These are phyloP conservation scores for Tilletia indica DNA, from an alignment of 1,284 basidiomycete species.

Conservation along the genomic window DNA sequence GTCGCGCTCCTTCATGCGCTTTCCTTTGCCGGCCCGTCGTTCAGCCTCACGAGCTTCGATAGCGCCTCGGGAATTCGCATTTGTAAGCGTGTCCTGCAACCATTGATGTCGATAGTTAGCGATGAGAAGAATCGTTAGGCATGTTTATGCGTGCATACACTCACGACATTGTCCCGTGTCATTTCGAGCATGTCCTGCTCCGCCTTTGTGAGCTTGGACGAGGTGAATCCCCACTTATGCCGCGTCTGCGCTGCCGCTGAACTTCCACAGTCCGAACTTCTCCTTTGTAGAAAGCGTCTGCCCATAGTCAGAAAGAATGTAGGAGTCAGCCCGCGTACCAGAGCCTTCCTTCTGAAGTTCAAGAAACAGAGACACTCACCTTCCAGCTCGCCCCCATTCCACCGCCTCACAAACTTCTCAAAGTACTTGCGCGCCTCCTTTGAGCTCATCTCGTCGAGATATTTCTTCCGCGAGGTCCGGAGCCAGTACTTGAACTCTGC, in stretches of 20 bases:
- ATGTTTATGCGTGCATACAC: not conserved
- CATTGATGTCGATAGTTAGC: not conserved
- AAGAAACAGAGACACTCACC: conserved; percentile 21
- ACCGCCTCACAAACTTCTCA: conserved; percentile 31
- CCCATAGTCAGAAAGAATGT: not conserved
- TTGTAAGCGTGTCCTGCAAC: conserved; percentile 33
- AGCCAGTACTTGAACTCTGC: conserved; percentile 43
- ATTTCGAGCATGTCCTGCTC: conserved; percentile 28
- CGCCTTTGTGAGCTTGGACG: conserved; percentile 18
- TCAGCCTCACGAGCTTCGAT: conserved; percentile 33
- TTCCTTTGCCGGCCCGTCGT: conserved; percentile 17
- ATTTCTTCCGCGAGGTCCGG: conserved; percentile 24
- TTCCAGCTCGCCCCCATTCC: conserved; percentile 31
- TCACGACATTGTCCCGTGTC: conserved; percentile 29
- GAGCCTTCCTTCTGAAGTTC: not conserved
- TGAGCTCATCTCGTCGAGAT: conserved; percentile 37
- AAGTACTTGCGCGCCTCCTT: conserved; percentile 36
- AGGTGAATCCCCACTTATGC: conserved; percentile 31
- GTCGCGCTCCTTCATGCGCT: conserved; percentile 6
- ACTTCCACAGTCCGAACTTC: not conserved
- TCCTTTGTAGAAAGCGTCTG: conserved; percentile 25
- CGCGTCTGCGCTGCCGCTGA: conserved; percentile 26
- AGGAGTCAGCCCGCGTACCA: not conserved
- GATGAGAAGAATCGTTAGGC: not conserved
- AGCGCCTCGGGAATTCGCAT: conserved; percentile 30